These are phyloP conservation scores for Adansonia digitata DNA, from an alignment of 345 rosid genomes.

Conservation along the genomic window DNA sequence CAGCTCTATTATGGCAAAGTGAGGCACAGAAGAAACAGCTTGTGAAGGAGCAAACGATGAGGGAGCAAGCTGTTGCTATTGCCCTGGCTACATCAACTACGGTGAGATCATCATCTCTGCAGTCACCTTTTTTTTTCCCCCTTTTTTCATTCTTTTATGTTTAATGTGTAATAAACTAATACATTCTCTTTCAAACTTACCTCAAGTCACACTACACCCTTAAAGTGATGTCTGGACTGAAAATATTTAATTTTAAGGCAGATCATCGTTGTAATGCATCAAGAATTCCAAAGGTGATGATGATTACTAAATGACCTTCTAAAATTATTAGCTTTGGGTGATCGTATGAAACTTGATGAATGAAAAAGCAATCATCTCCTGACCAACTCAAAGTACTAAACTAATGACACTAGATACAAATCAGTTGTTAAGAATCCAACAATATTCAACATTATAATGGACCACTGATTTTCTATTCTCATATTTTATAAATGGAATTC, in stretches of 20 bases:
- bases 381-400: not conserved
- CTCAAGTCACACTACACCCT: not conserved
- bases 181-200: not conserved
- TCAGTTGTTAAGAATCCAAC: not conserved
- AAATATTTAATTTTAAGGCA: not conserved
- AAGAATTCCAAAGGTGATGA: not conserved
- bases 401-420: not conserved
- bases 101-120: conserved; percentile 28
- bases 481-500: conserved; percentile 16
- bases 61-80: conserved; percentile 57
- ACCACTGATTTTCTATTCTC: conserved; percentile 2
- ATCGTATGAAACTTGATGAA: not conserved
- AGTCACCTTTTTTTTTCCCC: not conserved
- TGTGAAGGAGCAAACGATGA: conserved; percentile 50
- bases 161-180: not conserved
- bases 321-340: not conserved
- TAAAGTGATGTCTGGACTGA: not conserved
- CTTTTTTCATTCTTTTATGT: not conserved
- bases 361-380: not conserved
- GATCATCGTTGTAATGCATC: not conserved
- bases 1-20: conserved; percentile 47
- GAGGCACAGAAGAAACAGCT: conserved; percentile 59
- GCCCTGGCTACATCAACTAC: conserved; percentile 50
- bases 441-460: not conserved
- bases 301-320: not conserved